Percentiles rank a stretch among this genome's conserved stretches.
phyloP scores from a whole-genome alignment of 441 rosid species.

The Dalechampia spathulata region DNA sequence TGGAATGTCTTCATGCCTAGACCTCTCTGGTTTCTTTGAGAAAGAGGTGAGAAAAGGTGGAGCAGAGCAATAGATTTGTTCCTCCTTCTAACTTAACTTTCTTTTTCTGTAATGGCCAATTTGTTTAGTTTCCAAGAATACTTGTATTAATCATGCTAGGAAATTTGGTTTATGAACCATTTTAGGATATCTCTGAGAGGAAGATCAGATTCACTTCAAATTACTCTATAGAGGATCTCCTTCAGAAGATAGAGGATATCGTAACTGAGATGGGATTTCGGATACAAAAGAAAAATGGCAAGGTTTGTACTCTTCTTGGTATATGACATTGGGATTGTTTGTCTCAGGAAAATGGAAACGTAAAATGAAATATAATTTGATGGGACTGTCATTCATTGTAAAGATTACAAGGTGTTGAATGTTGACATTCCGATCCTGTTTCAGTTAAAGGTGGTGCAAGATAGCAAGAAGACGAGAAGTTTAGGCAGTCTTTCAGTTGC shows the following conservation, averaged over 20 bases:
- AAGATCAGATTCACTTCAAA: conserved; percentile 90
- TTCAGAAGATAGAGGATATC: conserved; percentile 60
- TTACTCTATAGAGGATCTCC: conserved; percentile 61
- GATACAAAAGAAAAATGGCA: conserved; percentile 78
- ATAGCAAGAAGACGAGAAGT: conserved; percentile 42
- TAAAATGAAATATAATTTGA: neutral
- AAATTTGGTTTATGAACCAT: neutral
- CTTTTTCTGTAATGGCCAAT: too few relatives aligned
- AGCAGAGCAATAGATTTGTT: neutral
- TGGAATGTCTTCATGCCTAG: conserved; percentile 96
- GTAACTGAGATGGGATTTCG: conserved; percentile 83
- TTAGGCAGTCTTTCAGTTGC: conserved; percentile 58
- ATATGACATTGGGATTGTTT: neutral
- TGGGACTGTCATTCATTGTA: too few relatives aligned
- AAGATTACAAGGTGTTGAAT: too few relatives aligned
- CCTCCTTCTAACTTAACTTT: too few relatives aligned
- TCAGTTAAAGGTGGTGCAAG: conserved; percentile 74
- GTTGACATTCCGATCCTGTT: neutral
- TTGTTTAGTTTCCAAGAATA: too few relatives aligned
- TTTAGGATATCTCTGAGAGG: conserved; percentile 82
- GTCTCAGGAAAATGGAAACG: neutral
- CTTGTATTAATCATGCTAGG: too few relatives aligned
- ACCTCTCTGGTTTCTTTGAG: conserved; percentile 97
- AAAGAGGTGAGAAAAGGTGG: conserved; percentile 57
- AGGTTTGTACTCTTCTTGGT: conserved; percentile 35